Percentiles rank a stretch among this genome's conserved stretches.
Conservation (phyloP, 768 basidiomycete genomes). For the Suillus subalutaceus region DNA sequence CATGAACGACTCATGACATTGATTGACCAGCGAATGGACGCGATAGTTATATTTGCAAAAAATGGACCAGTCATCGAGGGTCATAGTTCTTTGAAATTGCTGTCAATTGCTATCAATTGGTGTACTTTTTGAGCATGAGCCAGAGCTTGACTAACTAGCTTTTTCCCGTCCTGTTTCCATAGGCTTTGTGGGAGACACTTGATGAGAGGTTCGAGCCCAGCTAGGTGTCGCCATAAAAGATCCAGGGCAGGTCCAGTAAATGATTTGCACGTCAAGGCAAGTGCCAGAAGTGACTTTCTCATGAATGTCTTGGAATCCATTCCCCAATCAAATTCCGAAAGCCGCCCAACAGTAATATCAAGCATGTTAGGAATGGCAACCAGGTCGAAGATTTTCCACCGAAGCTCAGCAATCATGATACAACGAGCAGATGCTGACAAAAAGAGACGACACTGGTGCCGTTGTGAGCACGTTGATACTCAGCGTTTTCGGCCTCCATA, state of each 20-base stretch:
- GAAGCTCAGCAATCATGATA: not conserved
- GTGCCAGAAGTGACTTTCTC: not conserved
- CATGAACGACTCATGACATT: not conserved
- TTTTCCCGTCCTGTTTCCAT: not conserved
- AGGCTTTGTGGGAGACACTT: not conserved
- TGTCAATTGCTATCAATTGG: not conserved
- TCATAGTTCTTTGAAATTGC: slow-evolving; percentile 1
- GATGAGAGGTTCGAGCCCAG: not conserved
- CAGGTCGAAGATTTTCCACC: not conserved
- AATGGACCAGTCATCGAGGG: not conserved
- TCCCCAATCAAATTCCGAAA: not conserved
- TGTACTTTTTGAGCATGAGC: not conserved
- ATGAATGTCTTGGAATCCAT: not conserved
- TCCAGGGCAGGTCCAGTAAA: slow-evolving; percentile 1
- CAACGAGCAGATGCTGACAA: not conserved
- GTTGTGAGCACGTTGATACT: not conserved
- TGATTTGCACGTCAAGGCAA: slow-evolving; percentile 5
- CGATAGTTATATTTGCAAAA: not conserved
- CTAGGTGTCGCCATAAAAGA: not conserved
- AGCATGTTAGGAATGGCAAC: not conserved
- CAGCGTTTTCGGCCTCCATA: too few relatives aligned
- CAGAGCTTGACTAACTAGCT: not conserved
- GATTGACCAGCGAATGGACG: slow-evolving; percentile 13
- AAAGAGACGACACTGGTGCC: not conserved
- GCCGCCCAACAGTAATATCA: not conserved